Base-by-base conservation (phyloP, 805 yeast species). In the Candida broadrunensis region DNA sequence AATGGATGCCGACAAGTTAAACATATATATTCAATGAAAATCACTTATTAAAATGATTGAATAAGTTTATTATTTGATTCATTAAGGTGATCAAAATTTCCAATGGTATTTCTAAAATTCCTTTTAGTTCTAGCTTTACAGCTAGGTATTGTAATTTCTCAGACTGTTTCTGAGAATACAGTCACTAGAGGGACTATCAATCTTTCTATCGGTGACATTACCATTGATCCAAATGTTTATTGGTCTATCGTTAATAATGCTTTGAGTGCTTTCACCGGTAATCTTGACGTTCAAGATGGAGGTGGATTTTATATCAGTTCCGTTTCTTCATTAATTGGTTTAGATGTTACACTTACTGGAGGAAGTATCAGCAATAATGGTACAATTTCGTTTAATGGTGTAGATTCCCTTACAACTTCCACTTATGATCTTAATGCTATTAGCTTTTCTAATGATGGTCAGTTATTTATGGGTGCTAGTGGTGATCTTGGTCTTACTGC, bases 181-280 rank as follows among this genome's bases (percentile, higher is more conserved):
- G 44, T 58, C 14, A 35, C 27, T 11, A 24, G 43, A 9, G 62
- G 59, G 15, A 40, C 54, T 12, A 31, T 58, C 15, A 37, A 41
- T 19, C 24, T 56, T 25, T 13, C 42, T 13, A 24, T 56, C 26
- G 64, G 61, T 14, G 46, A 41, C 36, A 41, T 55, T 20, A 49
- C 42, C 12, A 44, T 62, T 19, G 33, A 36, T n/a, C 37, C 50
- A 1, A 60, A 56, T 30, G 62, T 48, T 3, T 54, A 48, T 37
- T 60, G 54, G 48, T 58, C 66, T 11, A 55, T 61, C 23, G 48
- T 60, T 31, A 49, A 56, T 36, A 55, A 54, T 38, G 45, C 53
- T 5, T 8, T 47, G n/a, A 43, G 52, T 9, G 39, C 45, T 13
- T 39, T 61, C n/a, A 43, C 51, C 27, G 66, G 68, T 27, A 15